These are phyloP conservation scores for Fraxinus pennsylvanica DNA, from an alignment of 257 asterid genomes.

Conservation along the genomic window DNA sequence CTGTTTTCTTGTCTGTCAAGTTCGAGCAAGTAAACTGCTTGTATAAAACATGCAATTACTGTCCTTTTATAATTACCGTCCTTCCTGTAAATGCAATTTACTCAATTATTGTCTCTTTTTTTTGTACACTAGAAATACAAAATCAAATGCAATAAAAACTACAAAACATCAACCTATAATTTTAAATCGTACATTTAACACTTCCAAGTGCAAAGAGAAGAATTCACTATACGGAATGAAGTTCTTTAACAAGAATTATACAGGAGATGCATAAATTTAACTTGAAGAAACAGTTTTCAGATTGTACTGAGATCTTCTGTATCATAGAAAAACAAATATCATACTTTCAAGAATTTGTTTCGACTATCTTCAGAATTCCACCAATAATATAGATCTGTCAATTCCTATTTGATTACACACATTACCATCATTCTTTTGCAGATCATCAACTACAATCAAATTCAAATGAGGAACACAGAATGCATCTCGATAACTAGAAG, in stretches of 20 bases:
- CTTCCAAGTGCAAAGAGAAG: too few relatives aligned
- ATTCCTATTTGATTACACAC: not conserved
- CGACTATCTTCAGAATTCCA: not conserved
- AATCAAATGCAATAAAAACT: too few relatives aligned
- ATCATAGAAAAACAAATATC: not conserved
- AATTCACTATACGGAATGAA: too few relatives aligned
- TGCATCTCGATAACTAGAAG: not conserved
- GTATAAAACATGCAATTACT: conserved; percentile 92
- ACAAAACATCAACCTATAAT: too few relatives aligned
- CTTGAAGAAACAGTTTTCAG: not conserved
- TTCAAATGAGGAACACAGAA: not conserved
- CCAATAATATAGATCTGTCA: not conserved
- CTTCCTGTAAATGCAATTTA: conserved; percentile 61
- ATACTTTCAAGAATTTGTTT: not conserved
- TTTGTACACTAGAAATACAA: too few relatives aligned
- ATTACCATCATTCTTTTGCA: not conserved
- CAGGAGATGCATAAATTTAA: not conserved
- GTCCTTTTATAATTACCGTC: conserved; percentile 80
- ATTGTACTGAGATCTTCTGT: not conserved
- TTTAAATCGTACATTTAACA: too few relatives aligned
- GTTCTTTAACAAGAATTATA: too few relatives aligned
- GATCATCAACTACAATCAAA: not conserved
- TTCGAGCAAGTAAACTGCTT: conserved; percentile 91
- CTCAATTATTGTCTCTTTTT: not conserved
- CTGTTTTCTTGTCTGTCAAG: conserved; percentile 91